These are phyloP conservation scores for Odontarrhena argentea DNA, from an alignment of 345 rosid genomes.

Conservation along the genomic window DNA sequence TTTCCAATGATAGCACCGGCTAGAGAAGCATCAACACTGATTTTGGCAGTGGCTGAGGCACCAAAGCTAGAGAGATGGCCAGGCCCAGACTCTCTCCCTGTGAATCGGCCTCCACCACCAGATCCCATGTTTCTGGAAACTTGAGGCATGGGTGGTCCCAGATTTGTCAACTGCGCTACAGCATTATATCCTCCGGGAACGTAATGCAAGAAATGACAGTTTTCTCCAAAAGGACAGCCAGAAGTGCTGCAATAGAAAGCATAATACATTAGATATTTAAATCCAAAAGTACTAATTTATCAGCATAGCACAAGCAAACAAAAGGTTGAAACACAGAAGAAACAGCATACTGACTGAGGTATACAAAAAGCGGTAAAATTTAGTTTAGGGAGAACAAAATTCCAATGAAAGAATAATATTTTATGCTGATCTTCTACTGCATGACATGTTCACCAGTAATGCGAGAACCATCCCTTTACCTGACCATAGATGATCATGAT, in stretches of 20 bases:
- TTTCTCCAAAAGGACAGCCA: conserved; percentile 98
- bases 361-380: background rate
- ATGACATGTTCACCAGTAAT: conserved; percentile 7
- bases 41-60: conserved; percentile 84
- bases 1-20: conserved; percentile 97
- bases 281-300: conserved; percentile 16
- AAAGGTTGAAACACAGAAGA: background rate
- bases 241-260: conserved; percentile 67
- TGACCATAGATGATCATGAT: conserved; percentile 12
- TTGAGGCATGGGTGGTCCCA: conserved; percentile 58
- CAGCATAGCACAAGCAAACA: conserved; percentile 21
- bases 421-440: background rate
- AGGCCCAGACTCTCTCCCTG: conserved; percentile 84
- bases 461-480: conserved; percentile 2
- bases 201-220: conserved; percentile 92
- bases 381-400: background rate
- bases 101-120: conserved; percentile 81
- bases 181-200: conserved; percentile 97
- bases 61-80: conserved; percentile 84
- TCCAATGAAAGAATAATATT: background rate
- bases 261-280: conserved; percentile 26
- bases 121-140: conserved; percentile 61
- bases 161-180: conserved; percentile 71
- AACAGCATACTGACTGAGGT: background rate
- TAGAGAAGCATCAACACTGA: conserved; percentile 87